phyloP scores from a whole-genome alignment of 441 rosid genomes.

The Bocquillonia castaneifolia region DNA sequence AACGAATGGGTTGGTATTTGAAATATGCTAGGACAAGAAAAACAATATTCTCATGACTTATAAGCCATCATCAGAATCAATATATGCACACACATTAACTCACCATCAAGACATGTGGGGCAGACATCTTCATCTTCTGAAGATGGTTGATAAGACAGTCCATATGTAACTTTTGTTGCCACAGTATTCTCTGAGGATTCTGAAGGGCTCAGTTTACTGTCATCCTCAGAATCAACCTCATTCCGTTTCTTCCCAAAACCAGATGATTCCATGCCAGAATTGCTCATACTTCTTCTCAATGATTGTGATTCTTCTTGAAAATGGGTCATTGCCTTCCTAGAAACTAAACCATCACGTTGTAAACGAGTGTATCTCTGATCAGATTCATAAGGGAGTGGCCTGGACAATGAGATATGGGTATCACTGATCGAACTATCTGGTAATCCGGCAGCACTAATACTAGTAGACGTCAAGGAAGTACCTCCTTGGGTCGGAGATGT shows the following conservation, averaged over 20 bases:
- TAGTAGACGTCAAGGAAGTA: slow-evolving; percentile 37
- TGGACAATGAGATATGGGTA: slow-evolving; percentile 35
- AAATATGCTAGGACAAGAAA: background rate
- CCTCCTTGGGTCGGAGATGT: slow-evolving; percentile 38
- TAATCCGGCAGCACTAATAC: slow-evolving; percentile 19
- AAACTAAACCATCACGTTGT: slow-evolving; percentile 65
- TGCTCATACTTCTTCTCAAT: slow-evolving; percentile 51
- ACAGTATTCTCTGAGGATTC: slow-evolving; percentile 43
- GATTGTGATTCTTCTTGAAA: slow-evolving; percentile 56
- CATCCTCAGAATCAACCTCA: slow-evolving; percentile 49
- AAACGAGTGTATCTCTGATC: slow-evolving; percentile 49
- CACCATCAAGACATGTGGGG: slow-evolving; percentile 94
- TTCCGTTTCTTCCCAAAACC: slow-evolving; percentile 47
- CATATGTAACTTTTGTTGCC: slow-evolving; percentile 31
- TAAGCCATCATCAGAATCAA: background rate
- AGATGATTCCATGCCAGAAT: slow-evolving; percentile 49
- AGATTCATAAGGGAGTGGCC: slow-evolving; percentile 46
- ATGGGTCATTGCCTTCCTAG: slow-evolving; percentile 49
- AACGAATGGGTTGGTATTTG: background rate
- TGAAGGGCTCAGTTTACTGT: slow-evolving; percentile 32
- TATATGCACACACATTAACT: background rate
- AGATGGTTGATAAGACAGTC: slow-evolving; percentile 38
- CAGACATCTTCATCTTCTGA: slow-evolving; percentile 79
- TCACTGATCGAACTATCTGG: slow-evolving; percentile 34
- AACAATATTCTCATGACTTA: background rate